Evolutionary conservation across 257 asterid genomes (phyloP), one percentile per base, ranked within the genome.

Genomic region (Capsicum rhomboideum): DNA sequence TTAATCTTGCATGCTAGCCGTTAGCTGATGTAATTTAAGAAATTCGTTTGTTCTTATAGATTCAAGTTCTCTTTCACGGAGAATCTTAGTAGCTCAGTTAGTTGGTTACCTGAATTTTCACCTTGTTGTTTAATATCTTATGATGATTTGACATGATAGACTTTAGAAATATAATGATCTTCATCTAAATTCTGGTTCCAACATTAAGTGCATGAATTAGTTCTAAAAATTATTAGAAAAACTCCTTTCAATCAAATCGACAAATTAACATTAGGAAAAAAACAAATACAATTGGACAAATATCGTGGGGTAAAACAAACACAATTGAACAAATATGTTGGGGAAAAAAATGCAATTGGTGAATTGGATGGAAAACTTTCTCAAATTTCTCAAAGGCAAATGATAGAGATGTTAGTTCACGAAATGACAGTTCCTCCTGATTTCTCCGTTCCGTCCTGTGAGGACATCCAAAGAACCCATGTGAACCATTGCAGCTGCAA

Each of bases 401-500:
- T 18, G 78, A 68, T 40, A 37, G 40, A 28, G 18, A 42, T 59
- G 82, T 91, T 69, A 90, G 89, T 91, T 91, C 63, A 88, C 83
- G 29, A 84, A 26, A 55, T 85, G 89, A 84, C 95, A 93, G 4
- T 87, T 87, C n/a, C 2, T 87, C 88, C 93, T 90, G 84, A 92
- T 88, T 83, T 92, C 92, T 0, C 95, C 97, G 8, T 85, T 59
- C 4, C 67, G 82, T 0, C 92, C 93, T 0, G 92, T 91, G 29
- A 91, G 91, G 17, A 93, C 92, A 46, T 71, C 78, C 54, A 69
- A 20, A 4, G 26, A 42, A 0, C 97, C 94, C 97, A 93, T 91
- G 0, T 28, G 80, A 83, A 91, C 91, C 94, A 91, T 93, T 3
- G 97, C 97, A 2, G 90, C 93, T 28, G 86, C 94, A 50, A 69